phyloP scores from a whole-genome alignment of 768 basidiomycete species.

The Punctularia strigosozonata region DNA sequence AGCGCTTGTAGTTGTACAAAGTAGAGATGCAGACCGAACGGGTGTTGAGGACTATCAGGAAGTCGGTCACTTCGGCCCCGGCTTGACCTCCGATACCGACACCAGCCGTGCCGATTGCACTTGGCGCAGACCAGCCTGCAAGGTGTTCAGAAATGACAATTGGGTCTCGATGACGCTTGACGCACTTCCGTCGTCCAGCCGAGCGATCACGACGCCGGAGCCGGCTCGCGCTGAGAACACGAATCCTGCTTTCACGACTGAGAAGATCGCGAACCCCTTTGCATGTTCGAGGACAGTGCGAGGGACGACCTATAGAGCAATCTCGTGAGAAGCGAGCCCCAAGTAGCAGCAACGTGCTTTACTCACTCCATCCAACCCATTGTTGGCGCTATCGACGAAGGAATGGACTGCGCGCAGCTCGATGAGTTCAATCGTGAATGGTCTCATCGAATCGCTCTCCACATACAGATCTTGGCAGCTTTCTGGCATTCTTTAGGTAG shows the following conservation, averaged over 20 bases:
- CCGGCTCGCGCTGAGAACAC: conserved; percentile 71
- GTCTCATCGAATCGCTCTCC: not conserved
- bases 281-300: conserved; percentile 42
- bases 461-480: conserved; percentile 76
- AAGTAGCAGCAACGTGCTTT: not conserved
- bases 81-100: conserved; percentile 78
- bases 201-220: conserved; percentile 82
- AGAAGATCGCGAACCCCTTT: conserved; percentile 83
- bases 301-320: conserved; percentile 35
- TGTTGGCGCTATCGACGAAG: conserved; percentile 72
- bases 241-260: conserved; percentile 64
- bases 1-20: not conserved
- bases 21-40: conserved; percentile 38
- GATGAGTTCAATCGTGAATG: conserved; percentile 5
- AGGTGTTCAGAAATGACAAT: not conserved
- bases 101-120: conserved; percentile 89
- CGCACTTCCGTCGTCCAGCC: conserved; percentile 70
- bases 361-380: conserved; percentile 71
- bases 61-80: conserved; percentile 85
- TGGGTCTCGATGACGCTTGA: conserved; percentile 4
- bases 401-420: conserved; percentile 47
- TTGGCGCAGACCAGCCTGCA: conserved; percentile 86
- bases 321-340: not conserved
- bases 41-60: conserved; percentile 82
- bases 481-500: conserved; percentile 80